phyloP scores from a whole-genome alignment of 1,139 yeast species.

The Yamadazyma blattariae region DNA sequence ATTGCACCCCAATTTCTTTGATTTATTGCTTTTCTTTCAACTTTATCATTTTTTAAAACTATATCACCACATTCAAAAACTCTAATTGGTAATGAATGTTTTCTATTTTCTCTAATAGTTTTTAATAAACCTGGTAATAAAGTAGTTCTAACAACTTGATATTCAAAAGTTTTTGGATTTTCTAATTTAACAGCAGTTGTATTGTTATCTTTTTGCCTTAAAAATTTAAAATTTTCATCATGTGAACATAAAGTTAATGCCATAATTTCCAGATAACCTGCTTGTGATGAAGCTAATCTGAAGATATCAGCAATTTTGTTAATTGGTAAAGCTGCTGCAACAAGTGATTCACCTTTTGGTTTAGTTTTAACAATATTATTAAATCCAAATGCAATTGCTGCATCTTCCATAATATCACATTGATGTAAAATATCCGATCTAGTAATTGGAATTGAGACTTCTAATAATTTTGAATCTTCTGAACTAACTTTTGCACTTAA shows the following conservation, averaged over 20 bases:
- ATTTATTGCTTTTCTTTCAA: constrained; percentile 89
- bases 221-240: constrained; percentile 90
- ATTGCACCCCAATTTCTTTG: constrained; percentile 95
- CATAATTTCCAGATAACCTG: constrained; percentile 95
- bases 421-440: constrained; percentile 95
- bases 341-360: constrained; percentile 75
- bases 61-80: constrained; percentile 96
- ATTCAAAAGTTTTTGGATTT: constrained; percentile 95
- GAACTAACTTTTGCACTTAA: constrained; percentile 58
- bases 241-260: constrained; percentile 95
- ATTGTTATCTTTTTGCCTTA: constrained; percentile 73
- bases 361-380: constrained; percentile 81
- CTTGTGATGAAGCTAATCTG: constrained; percentile 87
- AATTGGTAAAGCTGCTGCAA: constrained; percentile 86
- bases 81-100: constrained; percentile 89
- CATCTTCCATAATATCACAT: constrained; percentile 99
- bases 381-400: constrained; percentile 94
- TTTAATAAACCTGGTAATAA: constrained; percentile 92
- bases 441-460: constrained; percentile 83
- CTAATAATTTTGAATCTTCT: constrained; percentile 49
- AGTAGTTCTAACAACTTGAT: constrained; percentile 96
- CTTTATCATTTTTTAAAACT: constrained; percentile 73
- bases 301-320: constrained; percentile 89
- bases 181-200: constrained; percentile 82
- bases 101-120: constrained; percentile 93